A percentile compares a stretch with the other conserved stretches of the same genome.
phyloP scores from a whole-genome alignment of 805 yeast genomes.

The Yarrowia hollandica region DNA sequence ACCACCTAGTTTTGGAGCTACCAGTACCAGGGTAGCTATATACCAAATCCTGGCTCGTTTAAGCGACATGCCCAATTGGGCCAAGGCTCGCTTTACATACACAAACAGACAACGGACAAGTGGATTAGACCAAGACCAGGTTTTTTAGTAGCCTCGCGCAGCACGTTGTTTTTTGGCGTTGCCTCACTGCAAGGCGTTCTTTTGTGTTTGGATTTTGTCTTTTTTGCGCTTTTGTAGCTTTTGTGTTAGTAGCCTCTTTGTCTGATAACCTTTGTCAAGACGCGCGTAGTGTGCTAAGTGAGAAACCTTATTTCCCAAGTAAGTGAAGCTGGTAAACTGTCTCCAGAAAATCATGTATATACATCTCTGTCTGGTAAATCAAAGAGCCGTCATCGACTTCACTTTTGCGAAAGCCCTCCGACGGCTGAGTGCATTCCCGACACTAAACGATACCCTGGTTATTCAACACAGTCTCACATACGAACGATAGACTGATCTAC shows the following conservation, averaged over 20 bases:
- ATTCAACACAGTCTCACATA: no score
- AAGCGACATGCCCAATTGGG: no score
- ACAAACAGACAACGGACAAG: no score
- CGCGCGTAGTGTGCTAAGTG: neutral
- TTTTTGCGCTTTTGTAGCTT: neutral
- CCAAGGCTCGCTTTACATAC: no score
- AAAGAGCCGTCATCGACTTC: neutral
- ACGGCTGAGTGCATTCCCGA: no score
- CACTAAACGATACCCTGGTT: no score
- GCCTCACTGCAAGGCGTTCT: neutral
- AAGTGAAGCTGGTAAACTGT: neutral
- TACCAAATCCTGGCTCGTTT: no score
- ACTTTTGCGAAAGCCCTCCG: neutral
- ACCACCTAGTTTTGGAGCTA: no score
- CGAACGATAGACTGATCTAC: no score
- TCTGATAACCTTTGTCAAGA: neutral
- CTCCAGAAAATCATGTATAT: constrained; percentile 4
- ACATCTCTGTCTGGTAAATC: neutral
- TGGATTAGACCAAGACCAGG: no score
- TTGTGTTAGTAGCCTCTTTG: neutral
- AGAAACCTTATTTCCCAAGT: neutral
- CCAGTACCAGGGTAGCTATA: no score
- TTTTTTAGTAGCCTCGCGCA: no score
- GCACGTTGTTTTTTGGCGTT: constrained; percentile 6
- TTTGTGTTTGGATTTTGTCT: neutral